A percentile compares a stretch with the other conserved stretches of the same genome.
phyloP scores from a whole-genome alignment of 257 asterid species.

The Oldenlandia corymbosa region DNA sequence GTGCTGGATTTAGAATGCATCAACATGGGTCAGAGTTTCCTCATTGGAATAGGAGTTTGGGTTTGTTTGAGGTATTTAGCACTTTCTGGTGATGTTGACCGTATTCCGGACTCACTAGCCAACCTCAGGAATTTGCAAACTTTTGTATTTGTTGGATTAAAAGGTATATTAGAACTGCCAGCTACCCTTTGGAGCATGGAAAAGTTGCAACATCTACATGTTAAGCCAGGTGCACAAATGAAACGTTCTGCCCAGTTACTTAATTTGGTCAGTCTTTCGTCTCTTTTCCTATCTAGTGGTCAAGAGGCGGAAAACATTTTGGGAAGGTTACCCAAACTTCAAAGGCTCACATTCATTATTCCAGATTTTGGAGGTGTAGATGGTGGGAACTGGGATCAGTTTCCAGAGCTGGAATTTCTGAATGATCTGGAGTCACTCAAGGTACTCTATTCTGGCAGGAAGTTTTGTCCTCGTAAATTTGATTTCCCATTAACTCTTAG shows the following conservation, averaged over 20 bases:
- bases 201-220: constrained; percentile 4
- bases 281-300: not conserved
- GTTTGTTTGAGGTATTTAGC: not conserved
- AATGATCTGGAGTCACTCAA: not conserved
- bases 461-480: not conserved
- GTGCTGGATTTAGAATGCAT: constrained; percentile 6
- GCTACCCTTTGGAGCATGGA: not conserved
- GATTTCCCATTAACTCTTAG: not conserved
- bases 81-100: not conserved
- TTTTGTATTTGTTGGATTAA: not conserved
- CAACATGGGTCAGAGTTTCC: not conserved
- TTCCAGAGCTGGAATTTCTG: not conserved
- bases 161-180: not conserved
- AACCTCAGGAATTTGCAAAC: not conserved
- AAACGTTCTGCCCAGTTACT: not conserved
- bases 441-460: not conserved
- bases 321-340: not conserved
- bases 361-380: not conserved
- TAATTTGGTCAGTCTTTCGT: constrained; percentile 2
- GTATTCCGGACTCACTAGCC: not conserved
- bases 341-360: not conserved
- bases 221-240: not conserved
- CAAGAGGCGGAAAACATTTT: not conserved
- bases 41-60: not conserved
- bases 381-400: not conserved